Conservation (phyloP, 1,284 basidiomycete species). For the Rhizopogon hawkerae region DNA sequence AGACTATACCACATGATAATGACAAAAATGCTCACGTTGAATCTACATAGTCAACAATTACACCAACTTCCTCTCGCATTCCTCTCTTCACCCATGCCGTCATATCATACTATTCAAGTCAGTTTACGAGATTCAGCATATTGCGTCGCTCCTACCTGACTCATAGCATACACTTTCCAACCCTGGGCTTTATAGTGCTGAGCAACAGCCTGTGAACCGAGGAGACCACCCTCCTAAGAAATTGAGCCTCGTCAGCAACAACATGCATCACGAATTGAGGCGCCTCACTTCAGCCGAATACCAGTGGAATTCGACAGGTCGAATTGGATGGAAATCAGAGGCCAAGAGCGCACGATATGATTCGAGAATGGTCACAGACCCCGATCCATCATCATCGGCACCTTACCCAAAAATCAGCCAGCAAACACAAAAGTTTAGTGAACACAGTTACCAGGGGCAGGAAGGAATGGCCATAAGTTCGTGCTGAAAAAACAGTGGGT, state of each 20-base stretch:
- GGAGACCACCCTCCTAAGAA: conserved; percentile 79
- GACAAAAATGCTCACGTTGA: conserved; percentile 34
- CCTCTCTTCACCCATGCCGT: conserved; percentile 94
- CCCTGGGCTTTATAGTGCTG: conserved; percentile 59
- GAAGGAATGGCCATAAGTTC: conserved; percentile 81
- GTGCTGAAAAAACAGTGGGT: conserved; percentile 39
- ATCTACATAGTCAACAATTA: conserved; percentile 86
- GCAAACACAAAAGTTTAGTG: conserved; percentile 3
- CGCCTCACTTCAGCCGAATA: conserved; percentile 76
- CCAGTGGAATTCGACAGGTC: conserved; percentile 91
- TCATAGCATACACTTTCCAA: conserved; percentile 79
- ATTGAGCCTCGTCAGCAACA: conserved; percentile 3
- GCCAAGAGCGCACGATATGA: conserved; percentile 77
- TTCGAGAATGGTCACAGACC: conserved; percentile 88
- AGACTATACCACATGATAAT: background rate
- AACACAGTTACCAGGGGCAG: conserved; percentile 67
- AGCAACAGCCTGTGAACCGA: conserved; percentile 91
- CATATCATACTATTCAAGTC: conserved; percentile 70
- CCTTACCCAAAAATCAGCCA: conserved; percentile 31
- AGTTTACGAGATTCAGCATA: conserved; percentile 5
- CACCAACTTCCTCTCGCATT: conserved; percentile 79
- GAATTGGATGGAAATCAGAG: conserved; percentile 70
- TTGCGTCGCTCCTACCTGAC: conserved; percentile 48
- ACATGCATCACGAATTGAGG: conserved; percentile 2
- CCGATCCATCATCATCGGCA: conserved; percentile 87